A percentile compares a stretch with the other conserved stretches of the same genome.
phyloP scores from a whole-genome alignment of 108 stramenopile genomes.

The Cyclotella choctawhatcheeana region DNA sequence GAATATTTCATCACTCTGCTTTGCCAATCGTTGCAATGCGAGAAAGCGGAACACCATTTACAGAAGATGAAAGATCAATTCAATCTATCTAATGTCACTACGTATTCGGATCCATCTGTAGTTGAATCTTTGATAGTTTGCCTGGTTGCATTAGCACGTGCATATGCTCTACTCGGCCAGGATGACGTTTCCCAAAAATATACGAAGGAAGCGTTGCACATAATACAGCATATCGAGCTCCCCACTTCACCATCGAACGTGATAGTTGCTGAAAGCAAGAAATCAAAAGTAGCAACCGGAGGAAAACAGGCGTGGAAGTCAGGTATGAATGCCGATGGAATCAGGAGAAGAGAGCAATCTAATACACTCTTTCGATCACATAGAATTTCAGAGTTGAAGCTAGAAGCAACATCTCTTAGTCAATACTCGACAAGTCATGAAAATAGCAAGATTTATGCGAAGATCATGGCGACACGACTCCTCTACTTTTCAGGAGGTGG shows the following conservation, averaged over 20 bases:
- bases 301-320: slow-evolving; percentile 64
- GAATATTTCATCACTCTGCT: slow-evolving; percentile 79
- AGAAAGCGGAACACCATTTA: slow-evolving; percentile 60
- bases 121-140: slow-evolving; percentile 65
- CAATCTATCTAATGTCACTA: slow-evolving; percentile 7
- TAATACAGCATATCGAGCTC: slow-evolving; percentile 13
- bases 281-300: slow-evolving; percentile 13
- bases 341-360: slow-evolving; percentile 64
- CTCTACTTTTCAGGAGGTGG: slow-evolving; percentile 85
- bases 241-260: background rate
- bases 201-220: slow-evolving; percentile 31
- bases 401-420: slow-evolving; percentile 57
- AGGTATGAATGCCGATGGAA: slow-evolving; percentile 12
- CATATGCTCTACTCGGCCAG: slow-evolving; percentile 65
- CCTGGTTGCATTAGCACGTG: slow-evolving; percentile 65
- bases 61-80: slow-evolving; percentile 58
- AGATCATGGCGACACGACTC: slow-evolving; percentile 56
- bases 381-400: slow-evolving; percentile 68
- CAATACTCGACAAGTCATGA: slow-evolving; percentile 18
- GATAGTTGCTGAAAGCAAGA: background rate
- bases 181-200: slow-evolving; percentile 31
- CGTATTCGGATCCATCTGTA: slow-evolving; percentile 47
- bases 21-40: slow-evolving; percentile 67
- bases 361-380: slow-evolving; percentile 79
- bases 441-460: slow-evolving; percentile 26